phyloP scores from a whole-genome alignment of 2,329 filamentous ascomycete genomes.

The Phialocephala subalpina region DNA sequence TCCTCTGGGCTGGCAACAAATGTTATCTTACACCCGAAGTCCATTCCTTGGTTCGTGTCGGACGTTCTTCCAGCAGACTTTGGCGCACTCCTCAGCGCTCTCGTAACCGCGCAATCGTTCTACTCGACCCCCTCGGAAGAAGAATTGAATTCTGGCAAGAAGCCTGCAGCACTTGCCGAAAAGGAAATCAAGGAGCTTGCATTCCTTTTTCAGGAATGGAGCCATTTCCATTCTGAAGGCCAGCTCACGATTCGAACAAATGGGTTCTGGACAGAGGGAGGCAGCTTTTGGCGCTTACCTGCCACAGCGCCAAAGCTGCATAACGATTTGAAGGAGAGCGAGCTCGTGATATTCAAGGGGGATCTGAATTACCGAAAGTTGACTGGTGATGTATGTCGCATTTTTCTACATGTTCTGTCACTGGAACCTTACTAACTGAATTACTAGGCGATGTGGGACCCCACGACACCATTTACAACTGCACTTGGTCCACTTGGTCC shows the following conservation, averaged over 20 bases:
- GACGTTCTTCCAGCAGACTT: constrained; percentile 93
- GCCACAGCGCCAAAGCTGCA: constrained; percentile 70
- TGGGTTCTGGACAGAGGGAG: constrained; percentile 87
- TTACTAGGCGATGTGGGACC: constrained; percentile 76
- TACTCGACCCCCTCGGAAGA: constrained; percentile 80
- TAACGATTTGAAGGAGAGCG: constrained; percentile 81
- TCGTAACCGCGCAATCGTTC: constrained; percentile 80
- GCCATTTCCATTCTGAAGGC: constrained; percentile 79
- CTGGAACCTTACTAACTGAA: constrained; percentile 24
- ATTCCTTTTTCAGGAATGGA: constrained; percentile 87
- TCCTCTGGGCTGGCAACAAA: constrained; percentile 85
- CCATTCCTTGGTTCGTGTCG: constrained; percentile 97
- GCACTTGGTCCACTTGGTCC: constrained; percentile 88
- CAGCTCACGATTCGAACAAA: constrained; percentile 85
- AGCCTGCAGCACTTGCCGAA: constrained; percentile 68
- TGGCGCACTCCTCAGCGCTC: constrained; percentile 77
- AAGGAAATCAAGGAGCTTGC: constrained; percentile 71
- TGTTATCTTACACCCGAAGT: constrained; percentile 91
- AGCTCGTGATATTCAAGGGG: constrained; percentile 95
- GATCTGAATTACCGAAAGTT: constrained; percentile 97
- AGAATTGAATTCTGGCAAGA: constrained; percentile 62
- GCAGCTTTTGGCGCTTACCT: constrained; percentile 90
- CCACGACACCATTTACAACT: constrained; percentile 84
- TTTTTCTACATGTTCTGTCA: not conserved
- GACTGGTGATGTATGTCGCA: constrained; percentile 77